Conservation (phyloP, 371 early-diverging fungal species). For the Mortierella sp. region DNA sequence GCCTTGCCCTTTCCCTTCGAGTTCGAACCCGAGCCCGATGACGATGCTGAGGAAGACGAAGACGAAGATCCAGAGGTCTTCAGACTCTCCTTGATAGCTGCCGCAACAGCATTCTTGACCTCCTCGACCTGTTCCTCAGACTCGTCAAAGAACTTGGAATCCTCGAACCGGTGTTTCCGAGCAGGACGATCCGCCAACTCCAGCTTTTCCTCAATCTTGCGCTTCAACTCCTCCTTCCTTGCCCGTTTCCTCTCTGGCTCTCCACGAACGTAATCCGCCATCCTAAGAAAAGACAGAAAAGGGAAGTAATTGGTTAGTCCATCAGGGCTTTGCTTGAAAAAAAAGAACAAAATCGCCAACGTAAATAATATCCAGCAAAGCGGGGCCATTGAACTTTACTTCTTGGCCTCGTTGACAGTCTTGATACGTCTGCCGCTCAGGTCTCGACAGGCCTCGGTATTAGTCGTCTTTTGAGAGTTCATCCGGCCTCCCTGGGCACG, state of each 20-base stretch:
- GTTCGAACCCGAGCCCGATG: slow-evolving; percentile 44
- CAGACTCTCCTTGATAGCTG: slow-evolving; percentile 59
- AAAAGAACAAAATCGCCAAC: not conserved
- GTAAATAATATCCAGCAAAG: not conserved
- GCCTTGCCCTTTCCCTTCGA: slow-evolving; percentile 61
- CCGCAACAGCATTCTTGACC: slow-evolving; percentile 77
- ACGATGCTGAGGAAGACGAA: slow-evolving; percentile 18
- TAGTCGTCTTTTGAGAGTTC: slow-evolving; percentile 91
- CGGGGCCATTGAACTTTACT: slow-evolving; percentile 61
- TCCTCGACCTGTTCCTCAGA: slow-evolving; percentile 81
- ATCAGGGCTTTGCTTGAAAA: not conserved
- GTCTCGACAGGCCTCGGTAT: slow-evolving; percentile 95
- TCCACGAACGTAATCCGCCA: slow-evolving; percentile 82
- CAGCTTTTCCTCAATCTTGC: slow-evolving; percentile 89
- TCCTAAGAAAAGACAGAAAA: slow-evolving; percentile 59
- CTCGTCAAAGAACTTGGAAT: slow-evolving; percentile 79
- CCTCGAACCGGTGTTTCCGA: slow-evolving; percentile 87
- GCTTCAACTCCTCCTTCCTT: slow-evolving; percentile 73
- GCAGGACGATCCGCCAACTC: slow-evolving; percentile 69
- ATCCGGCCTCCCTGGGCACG: slow-evolving; percentile 95
- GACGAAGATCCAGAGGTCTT: slow-evolving; percentile 32
- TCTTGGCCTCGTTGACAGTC: slow-evolving; percentile 91
- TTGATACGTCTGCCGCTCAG: slow-evolving; percentile 90
- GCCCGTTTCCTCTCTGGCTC: slow-evolving; percentile 82
- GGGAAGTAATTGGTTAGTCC: not conserved